Conservation (phyloP, 495 filamentous ascomycete species). For the Trichoderma reesei region DNA sequence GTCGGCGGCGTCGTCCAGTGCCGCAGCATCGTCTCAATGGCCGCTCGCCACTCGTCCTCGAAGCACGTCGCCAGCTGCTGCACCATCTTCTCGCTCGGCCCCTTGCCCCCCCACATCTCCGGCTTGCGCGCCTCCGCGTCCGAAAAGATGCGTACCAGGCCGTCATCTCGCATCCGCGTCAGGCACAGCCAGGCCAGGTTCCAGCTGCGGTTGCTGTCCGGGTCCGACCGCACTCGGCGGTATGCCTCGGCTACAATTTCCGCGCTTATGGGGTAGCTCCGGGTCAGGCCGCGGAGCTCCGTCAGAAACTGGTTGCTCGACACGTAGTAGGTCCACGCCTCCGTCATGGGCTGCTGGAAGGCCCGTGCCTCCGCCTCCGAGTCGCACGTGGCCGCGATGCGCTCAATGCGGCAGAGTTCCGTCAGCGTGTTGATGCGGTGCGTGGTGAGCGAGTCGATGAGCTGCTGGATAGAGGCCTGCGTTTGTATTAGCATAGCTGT, state of each 20-base stretch:
- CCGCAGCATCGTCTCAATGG: conserved; percentile 54
- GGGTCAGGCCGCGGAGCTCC: conserved; percentile 58
- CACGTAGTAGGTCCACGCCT: conserved; percentile 67
- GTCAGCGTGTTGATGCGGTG: conserved; percentile 64
- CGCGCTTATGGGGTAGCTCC: conserved; percentile 63
- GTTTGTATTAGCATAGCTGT: not conserved
- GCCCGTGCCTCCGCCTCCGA: conserved; percentile 45
- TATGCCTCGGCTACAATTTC: conserved; percentile 61
- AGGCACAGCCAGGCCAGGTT: conserved; percentile 70
- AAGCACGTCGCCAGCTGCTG: conserved; percentile 54
- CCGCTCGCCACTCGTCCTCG: conserved; percentile 56
- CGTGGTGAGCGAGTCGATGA: conserved; percentile 46
- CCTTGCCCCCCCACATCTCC: conserved; percentile 62
- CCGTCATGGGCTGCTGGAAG: conserved; percentile 52
- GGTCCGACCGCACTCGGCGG: conserved; percentile 52
- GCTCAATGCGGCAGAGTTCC: conserved; percentile 66
- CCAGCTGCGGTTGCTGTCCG: conserved; percentile 59
- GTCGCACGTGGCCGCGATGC: conserved; percentile 45
- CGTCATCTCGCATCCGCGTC: conserved; percentile 52
- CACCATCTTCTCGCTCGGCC: conserved; percentile 44
- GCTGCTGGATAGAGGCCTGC: conserved; percentile 26
- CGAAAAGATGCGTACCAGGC: conserved; percentile 52
- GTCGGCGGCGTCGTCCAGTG: conserved; percentile 57
- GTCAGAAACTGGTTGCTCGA: conserved; percentile 62
- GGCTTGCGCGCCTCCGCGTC: conserved; percentile 48